A percentile compares a stretch with the other conserved stretches of the same genome.
Conservation (phyloP, 2,329 filamentous ascomycete genomes). For the Pseudocercospora musae region DNA sequence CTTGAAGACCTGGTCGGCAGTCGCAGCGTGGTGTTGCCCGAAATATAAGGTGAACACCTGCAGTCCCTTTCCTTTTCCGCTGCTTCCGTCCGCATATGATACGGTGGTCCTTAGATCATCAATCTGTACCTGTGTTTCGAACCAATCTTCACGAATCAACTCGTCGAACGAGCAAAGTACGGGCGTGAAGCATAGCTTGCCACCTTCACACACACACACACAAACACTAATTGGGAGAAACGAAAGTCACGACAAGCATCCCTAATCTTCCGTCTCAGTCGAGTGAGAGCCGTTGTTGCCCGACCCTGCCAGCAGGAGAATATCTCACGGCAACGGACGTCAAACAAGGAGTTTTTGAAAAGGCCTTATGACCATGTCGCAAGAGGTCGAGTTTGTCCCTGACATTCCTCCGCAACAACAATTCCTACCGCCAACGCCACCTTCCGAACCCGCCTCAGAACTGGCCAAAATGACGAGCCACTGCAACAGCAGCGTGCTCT, state of each 20-base stretch:
- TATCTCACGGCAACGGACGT: background rate
- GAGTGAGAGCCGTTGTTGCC: background rate
- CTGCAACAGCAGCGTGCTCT: background rate
- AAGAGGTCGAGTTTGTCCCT: conserved; percentile 1
- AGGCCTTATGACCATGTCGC: conserved; percentile 4
- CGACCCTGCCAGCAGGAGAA: background rate
- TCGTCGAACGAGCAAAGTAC: background rate
- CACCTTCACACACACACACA: too few species aligned
- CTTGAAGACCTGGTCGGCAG: conserved; percentile 8
- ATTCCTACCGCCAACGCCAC: conserved; percentile 22
- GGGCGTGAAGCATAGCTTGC: too few species aligned
- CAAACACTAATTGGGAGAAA: too few species aligned
- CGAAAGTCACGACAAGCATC: background rate
- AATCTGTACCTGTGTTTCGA: too few species aligned
- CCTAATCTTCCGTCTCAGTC: background rate
- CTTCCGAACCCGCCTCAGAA: conserved; percentile 21
- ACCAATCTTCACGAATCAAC: background rate
- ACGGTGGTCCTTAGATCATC: background rate
- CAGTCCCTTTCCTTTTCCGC: background rate
- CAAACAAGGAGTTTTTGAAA: background rate
- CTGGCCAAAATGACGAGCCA: conserved; percentile 18
- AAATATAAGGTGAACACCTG: conserved; percentile 8
- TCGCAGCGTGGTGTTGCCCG: conserved; percentile 3
- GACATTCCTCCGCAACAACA: conserved; percentile 8
- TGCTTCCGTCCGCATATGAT: background rate